Base-by-base conservation (phyloP, 805 yeast genomes). In the Lipomyces japonicus region DNA sequence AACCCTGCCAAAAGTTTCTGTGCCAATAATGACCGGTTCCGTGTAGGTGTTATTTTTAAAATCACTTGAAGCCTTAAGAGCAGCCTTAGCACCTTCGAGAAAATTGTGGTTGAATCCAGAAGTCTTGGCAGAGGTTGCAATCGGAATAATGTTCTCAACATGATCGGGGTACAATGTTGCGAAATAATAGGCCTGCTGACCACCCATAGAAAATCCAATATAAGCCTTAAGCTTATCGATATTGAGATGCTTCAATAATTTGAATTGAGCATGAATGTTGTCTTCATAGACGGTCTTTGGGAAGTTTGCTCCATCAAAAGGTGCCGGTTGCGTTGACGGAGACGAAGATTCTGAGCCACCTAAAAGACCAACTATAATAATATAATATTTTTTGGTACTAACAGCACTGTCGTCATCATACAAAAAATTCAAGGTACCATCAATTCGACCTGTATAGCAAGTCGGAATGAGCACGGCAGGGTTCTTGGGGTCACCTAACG, bases 301-400 rank as follows among this genome's bases (percentile, higher is more conserved):
- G 47, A 53, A 53, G 44, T 50, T 51, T 9, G 55, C 38, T 9
- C 58, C 58, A 34, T 53, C 43, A 44, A 46, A 51, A 4, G 58
- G 58, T 22, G 58, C 50, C 9, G 58, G 57, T 47, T 50, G 55
- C 25, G 26, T 53, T 22, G 52, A 45, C 19, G 58, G 58, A 19
- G 57, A 51, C 12, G 57, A 51, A 14, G 57, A 51, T 50, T 53
- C 57, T 23, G 57, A 51, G 21, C 57, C 57, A 24, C 58, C 58
- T 34, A 53, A 46, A 3, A 53, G 49, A 42, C 57, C 58, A 19
- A 51, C 58, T 35, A 53, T 24, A 42, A 53, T 51, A 37, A 53
- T 50, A 25, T 51, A 53, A 50, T 50, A 53, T 41, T 51, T 50
- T 42, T 42, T 43, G 14, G 58, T 52, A 5, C 52, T 46, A 10